Evolutionary conservation across 495 filamentous ascomycete species (phyloP), one percentile per base, ranked within the genome.

Genomic region (Penicillium atrosanguineum): DNA sequence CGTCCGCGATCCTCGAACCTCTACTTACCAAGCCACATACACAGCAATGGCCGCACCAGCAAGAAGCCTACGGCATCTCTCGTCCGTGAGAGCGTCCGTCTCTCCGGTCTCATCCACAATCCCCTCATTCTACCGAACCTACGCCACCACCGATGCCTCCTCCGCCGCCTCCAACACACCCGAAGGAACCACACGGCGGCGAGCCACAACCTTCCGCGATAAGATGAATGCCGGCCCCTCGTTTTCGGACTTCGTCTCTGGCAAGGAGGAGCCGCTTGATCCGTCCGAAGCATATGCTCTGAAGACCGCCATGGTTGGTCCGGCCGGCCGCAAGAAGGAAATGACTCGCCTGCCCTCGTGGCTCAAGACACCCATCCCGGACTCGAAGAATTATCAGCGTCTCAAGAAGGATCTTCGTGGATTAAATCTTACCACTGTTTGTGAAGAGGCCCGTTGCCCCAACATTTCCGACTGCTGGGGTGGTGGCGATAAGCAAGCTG

Each of bases 391-490:
- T 71, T 97, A 85, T 76, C 94, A 92, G 74, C 88, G 89, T 57
- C 91, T 98, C 68, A 96, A 95, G 77, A 82, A 85, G 44, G 94
- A 98, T 72, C 77, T 98, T 50, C 83, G 94, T 28, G 94, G 94
- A 4, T 75, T 98, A 50, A 86, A 87, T 48, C 75, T 98, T 34
- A 92, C 97, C 67, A 98, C 94, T 7, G 94, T 98, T 14, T 98
- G 94, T 69, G 94, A 98, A 73, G 95, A 98, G 74, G 94, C 94
- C 15, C 83, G 91, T 28, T 98, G 94, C 69, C 94, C 94, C 39
- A 98, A 98, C 68, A 97, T 98, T 46, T 90, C 87, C 56, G 91
- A 96, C 68, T 98, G 94, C 78, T 98, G 94, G 94, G 94, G 94
- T 50, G 94, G 94, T 31, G 80, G 74, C 60, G 83, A 87, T 69